phyloP scores from a whole-genome alignment of 2,329 filamentous ascomycete species.

The Aspergillus sp. region DNA sequence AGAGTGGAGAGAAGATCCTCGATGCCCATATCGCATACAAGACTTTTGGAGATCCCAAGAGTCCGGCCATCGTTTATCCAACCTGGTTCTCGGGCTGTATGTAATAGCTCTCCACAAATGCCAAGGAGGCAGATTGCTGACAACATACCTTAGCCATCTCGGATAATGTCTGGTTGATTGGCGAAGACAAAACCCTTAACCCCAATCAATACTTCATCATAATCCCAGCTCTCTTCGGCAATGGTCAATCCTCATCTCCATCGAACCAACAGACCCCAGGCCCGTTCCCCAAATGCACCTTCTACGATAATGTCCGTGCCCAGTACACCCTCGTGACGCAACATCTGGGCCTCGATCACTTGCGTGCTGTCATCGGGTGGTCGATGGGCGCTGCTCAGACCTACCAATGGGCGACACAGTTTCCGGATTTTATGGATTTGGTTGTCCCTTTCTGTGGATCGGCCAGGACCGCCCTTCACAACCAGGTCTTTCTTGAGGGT shows the following conservation, averaged over 20 bases:
- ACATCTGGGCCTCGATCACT: conserved; percentile 53
- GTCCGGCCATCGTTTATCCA: conserved; percentile 66
- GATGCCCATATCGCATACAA: conserved; percentile 69
- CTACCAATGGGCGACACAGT: conserved; percentile 58
- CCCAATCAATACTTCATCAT: conserved; percentile 63
- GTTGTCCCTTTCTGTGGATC: conserved; percentile 60
- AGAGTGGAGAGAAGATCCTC: conserved; percentile 56
- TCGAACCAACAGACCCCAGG: conserved; percentile 51
- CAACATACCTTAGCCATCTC: conserved; percentile 44
- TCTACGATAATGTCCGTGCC: conserved; percentile 64
- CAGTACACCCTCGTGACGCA: conserved; percentile 61
- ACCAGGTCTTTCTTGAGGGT: conserved; percentile 61
- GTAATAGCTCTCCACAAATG: conserved; percentile 13
- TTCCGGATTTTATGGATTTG: conserved; percentile 59
- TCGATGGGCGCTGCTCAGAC: conserved; percentile 64
- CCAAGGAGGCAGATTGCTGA: conserved; percentile 5
- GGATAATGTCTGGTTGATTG: conserved; percentile 70
- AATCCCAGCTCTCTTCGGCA: conserved; percentile 62
- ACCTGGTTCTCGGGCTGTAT: conserved; percentile 64
- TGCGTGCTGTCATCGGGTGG: conserved; percentile 60
- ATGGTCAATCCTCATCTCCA: conserved; percentile 61
- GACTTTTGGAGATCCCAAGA: conserved; percentile 58
- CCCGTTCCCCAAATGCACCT: conserved; percentile 56
- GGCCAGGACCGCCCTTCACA: conserved; percentile 59
- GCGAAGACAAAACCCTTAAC: conserved; percentile 56